A percentile compares a stretch with the other conserved stretches of the same genome.
Conservation (phyloP, 2,329 filamentous ascomycete species). For the Colletotrichum sp. region DNA sequence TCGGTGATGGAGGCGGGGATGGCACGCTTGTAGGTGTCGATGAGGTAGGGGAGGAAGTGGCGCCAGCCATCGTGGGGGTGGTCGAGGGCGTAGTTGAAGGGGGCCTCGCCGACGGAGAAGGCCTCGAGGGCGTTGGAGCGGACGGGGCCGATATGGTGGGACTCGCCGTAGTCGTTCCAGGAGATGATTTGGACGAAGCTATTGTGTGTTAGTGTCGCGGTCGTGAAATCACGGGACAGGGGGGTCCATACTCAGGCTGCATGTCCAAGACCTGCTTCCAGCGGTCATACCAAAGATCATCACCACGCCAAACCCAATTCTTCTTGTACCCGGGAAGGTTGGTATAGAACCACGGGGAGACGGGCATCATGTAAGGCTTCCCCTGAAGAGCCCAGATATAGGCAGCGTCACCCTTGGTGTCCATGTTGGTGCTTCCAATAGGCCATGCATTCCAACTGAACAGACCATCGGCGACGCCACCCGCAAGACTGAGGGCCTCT, state of each 20-base stretch:
- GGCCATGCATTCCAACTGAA: constrained; percentile 45
- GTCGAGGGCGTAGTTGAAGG: constrained; percentile 50
- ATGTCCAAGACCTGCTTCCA: constrained; percentile 59
- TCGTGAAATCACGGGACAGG: constrained; percentile 50
- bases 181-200: constrained; percentile 50
- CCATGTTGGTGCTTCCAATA: constrained; percentile 24
- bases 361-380: constrained; percentile 53
- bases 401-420: constrained; percentile 23
- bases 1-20: constrained; percentile 28
- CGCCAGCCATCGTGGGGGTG: constrained; percentile 58
- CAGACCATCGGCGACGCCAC: constrained; percentile 34
- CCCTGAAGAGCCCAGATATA: constrained; percentile 19
- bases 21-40: constrained; percentile 52
- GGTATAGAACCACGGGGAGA: constrained; percentile 67
- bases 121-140: constrained; percentile 36
- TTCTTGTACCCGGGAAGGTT: constrained; percentile 61
- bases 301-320: constrained; percentile 69
- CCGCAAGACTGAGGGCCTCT: constrained; percentile 13
- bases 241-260: constrained; percentile 60
- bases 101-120: constrained; percentile 32
- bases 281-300: constrained; percentile 64
- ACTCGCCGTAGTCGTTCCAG: constrained; percentile 63
- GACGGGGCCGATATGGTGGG: constrained; percentile 58
- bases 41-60: constrained; percentile 52
- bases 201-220: constrained; percentile 26